Conservation (phyloP, 345 rosid genomes). For the Linum lewisii region DNA sequence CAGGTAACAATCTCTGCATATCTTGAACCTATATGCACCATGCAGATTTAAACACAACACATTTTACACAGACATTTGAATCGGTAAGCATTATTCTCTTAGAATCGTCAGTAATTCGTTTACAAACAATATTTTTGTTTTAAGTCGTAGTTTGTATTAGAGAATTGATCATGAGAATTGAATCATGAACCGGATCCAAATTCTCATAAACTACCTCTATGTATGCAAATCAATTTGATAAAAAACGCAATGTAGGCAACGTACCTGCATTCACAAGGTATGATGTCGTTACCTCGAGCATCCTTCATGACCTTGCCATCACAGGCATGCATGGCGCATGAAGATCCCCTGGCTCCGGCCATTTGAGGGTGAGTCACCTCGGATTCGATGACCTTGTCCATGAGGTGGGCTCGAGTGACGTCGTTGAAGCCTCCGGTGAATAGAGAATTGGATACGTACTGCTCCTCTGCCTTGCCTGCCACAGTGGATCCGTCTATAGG, state of each 20-base stretch:
- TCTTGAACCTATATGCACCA: constrained; percentile 52
- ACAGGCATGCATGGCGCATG: constrained; percentile 82
- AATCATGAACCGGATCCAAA: too few species aligned
- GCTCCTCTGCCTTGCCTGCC: constrained; percentile 75
- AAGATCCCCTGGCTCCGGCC: constrained; percentile 81
- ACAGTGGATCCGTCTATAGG: constrained; percentile 51
- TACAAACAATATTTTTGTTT: too few species aligned
- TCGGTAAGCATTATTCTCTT: not conserved
- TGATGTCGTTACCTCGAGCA: constrained; percentile 73
- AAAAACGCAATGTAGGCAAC: too few species aligned
- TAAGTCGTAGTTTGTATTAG: too few species aligned
- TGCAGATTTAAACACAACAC: not conserved
- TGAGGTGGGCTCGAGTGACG: constrained; percentile 87
- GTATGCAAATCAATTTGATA: too few species aligned
- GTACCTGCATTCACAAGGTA: constrained; percentile 88
- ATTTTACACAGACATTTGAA: not conserved
- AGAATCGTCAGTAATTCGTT: too few species aligned
- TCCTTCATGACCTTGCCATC: constrained; percentile 92
- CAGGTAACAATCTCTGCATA: constrained; percentile 83
- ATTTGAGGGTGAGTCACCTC: constrained; percentile 94
- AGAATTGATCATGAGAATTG: too few species aligned
- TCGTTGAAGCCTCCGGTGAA: constrained; percentile 95
- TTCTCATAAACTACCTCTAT: too few species aligned
- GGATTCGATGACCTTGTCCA: constrained; percentile 95
- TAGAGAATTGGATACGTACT: constrained; percentile 77